Percentiles rank a stretch among this genome's conserved stretches.
Evolutionary conservation across 805 yeast species (phyloP).

Genomic region (Wickerhamiella bombiphila): DNA sequence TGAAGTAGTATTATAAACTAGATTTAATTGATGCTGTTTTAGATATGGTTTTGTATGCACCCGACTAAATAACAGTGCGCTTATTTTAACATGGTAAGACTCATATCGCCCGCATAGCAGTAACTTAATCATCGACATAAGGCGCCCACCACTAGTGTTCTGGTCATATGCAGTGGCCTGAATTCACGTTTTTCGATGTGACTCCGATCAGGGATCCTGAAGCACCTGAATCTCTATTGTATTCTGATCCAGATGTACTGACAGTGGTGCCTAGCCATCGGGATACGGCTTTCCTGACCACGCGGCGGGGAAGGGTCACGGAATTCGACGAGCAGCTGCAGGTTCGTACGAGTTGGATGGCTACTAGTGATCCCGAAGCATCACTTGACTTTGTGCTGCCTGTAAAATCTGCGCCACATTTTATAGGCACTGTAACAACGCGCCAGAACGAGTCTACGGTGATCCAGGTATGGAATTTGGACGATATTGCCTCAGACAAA

Average conservation of each 20-base stretch:
- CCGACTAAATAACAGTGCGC: no score
- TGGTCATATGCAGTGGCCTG: conserved; percentile 56
- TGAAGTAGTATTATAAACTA: no score
- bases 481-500: conserved; percentile 7
- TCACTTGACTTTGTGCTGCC: conserved; percentile 43
- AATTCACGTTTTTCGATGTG: conserved; percentile 72
- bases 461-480: conserved; percentile 61
- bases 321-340: conserved; percentile 39
- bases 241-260: conserved; percentile 62
- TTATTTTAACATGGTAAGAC: no score
- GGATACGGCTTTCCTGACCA: conserved; percentile 45
- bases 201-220: conserved; percentile 78
- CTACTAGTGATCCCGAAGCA: conserved; percentile 47
- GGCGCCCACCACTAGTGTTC: no score
- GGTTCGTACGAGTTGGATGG: conserved; percentile 36
- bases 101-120: no score
- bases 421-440: conserved; percentile 57
- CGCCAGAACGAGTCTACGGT: conserved; percentile 53
- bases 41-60: no score
- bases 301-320: conserved; percentile 38
- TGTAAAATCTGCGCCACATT: conserved; percentile 30
- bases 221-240: conserved; percentile 47
- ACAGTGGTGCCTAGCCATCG: conserved; percentile 43
- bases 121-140: no score
- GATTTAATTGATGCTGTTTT: no score